Percentiles rank a stretch among this genome's conserved stretches.
Evolutionary conservation across 2,329 filamentous ascomycete species (phyloP).

Genomic region (Cercospora canescens): DNA sequence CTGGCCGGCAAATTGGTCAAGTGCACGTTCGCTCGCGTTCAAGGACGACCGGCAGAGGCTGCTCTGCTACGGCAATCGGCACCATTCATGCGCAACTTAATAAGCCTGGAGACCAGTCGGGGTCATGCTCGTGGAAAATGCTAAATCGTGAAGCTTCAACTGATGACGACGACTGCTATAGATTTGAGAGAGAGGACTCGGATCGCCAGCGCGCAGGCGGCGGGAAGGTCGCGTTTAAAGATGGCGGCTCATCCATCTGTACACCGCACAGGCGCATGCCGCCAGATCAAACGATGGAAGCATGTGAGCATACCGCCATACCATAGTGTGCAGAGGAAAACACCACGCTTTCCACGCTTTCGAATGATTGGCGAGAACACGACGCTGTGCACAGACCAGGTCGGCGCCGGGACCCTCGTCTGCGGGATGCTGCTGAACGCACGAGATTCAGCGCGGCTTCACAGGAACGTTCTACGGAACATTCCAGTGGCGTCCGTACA

Average conservation of each 20-base stretch:
- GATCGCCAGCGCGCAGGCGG: not conserved
- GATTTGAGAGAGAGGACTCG: not conserved
- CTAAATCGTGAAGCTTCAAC: not conserved
- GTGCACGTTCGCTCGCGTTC: not conserved
- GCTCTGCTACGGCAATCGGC: not conserved
- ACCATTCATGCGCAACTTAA: not conserved
- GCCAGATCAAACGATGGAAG: slow-evolving; percentile 1
- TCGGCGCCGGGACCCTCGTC: no score
- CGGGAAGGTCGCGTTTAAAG: not conserved
- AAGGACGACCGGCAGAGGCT: not conserved
- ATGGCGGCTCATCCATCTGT: not conserved
- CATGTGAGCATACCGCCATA: not conserved
- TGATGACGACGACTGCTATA: not conserved
- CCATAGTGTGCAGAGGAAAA: not conserved
- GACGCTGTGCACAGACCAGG: not conserved
- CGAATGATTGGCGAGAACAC: not conserved
- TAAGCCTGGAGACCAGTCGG: not conserved
- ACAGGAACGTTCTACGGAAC: no score
- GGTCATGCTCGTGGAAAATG: not conserved
- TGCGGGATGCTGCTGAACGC: no score
- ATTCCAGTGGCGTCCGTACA: no score
- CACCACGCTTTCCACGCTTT: not conserved
- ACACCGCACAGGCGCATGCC: not conserved
- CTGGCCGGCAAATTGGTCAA: not conserved
- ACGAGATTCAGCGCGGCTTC: no score